Evolutionary conservation across 306 rosid species (phyloP), one percentile per base, ranked within the genome.

Genomic region (Medicago arabica): DNA sequence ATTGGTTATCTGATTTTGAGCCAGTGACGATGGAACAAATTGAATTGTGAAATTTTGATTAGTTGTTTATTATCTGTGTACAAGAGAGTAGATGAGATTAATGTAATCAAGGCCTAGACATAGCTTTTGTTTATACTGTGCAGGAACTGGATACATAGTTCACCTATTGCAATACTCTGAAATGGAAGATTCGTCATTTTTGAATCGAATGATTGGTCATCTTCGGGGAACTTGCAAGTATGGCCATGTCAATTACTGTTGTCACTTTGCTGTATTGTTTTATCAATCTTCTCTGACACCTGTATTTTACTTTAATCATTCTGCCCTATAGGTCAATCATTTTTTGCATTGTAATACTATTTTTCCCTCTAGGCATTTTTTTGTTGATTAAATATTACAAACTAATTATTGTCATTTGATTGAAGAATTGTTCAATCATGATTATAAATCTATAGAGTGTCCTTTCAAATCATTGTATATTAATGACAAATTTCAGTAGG

Each of bases 161-260:
- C 34, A 67, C 63, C 67, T 21, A 53, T 63, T 58, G 65, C n/a
- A 19, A 12, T 51, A n/a, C 34, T 47, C 13, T 55, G 17, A 51
- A 77, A 92, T 90, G 97, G 89, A 78, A 61, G 97, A 92, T 68
- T 75, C 86, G 15, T 73, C 93, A 4, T 78, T 86, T 83, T 85
- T 87, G 1, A 85, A 87, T 63, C 69, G 55, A 51, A 85, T 92
- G 90, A 84, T 94, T 44, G 60, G 70, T 82, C 87, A 88, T 77
- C 91, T 94, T 17, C 93, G 93, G 13, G 23, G 88, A 67, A 79
- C 97, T 7, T 89, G 92, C 96, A 92, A 90, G 98, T 94, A 89
- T 28, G 96, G 34, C 19, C 64, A n/a, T 28, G 19, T n/a, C 9
- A 78, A 58, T 23, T 69, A 53, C 34, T 64, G 69, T 25, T 74